phyloP scores from a whole-genome alignment of 1,139 yeast species.

The Yamadazyma siamensis region DNA sequence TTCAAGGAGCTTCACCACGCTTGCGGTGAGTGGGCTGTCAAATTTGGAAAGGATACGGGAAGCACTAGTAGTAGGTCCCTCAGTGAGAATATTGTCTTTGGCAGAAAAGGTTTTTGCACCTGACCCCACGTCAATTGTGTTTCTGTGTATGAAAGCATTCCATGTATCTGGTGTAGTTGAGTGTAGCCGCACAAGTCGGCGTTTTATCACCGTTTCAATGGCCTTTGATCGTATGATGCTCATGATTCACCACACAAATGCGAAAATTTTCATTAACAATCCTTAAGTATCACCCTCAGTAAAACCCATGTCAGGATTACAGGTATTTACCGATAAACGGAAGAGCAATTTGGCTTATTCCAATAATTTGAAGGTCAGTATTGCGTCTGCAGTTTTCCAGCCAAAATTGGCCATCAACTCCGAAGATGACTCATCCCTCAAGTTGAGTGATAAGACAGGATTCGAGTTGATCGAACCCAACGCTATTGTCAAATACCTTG shows the following conservation, averaged over 20 bases:
- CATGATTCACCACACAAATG: too few species aligned
- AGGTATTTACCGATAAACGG: conserved; percentile 42
- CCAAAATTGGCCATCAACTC: conserved; percentile 27
- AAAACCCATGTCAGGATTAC: conserved; percentile 13
- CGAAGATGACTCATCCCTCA: conserved; percentile 33
- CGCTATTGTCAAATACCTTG: conserved; percentile 73
- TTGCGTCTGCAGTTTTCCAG: conserved; percentile 44
- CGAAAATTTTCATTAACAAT: conserved; percentile 1
- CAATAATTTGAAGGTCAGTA: conserved; percentile 57
- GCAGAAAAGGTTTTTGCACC: conserved; percentile 12
- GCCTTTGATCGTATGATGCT: too few species aligned
- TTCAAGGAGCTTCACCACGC: conserved; percentile 57
- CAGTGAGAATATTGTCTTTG: conserved; percentile 79
- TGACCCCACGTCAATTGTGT: too few species aligned
- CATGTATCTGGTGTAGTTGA: too few species aligned
- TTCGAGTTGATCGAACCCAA: conserved; percentile 71
- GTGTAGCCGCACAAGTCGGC: too few species aligned
- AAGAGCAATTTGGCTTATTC: conserved; percentile 40
- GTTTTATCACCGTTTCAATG: too few species aligned
- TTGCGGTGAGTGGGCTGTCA: conserved; percentile 77
- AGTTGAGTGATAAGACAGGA: conserved; percentile 31
- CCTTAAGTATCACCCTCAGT: too few species aligned
- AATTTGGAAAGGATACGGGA: conserved; percentile 60
- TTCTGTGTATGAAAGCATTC: too few species aligned
- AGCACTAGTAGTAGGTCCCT: conserved; percentile 68